Percentiles rank a stretch among this genome's conserved stretches.
These are phyloP conservation scores for Alisma plantagoaquatica DNA, from an alignment of 106 monocot genomes.

Conservation along the genomic window DNA sequence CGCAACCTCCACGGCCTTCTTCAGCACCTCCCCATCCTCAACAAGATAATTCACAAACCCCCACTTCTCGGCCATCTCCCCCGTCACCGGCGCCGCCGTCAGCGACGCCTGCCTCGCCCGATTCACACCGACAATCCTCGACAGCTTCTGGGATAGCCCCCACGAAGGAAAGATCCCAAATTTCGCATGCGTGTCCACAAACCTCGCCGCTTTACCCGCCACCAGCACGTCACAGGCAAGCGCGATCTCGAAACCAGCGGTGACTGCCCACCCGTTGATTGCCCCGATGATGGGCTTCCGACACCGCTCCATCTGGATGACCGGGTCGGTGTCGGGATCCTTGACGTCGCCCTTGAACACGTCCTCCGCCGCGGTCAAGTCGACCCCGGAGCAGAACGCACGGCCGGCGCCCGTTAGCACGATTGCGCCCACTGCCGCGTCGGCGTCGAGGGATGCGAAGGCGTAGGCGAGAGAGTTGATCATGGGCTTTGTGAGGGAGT, in stretches of 20 bases:
- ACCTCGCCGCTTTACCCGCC: slow-evolving; percentile 69
- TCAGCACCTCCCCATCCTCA: slow-evolving; percentile 39
- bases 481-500: slow-evolving; percentile 82
- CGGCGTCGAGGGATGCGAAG: slow-evolving; percentile 48
- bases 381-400: slow-evolving; percentile 96
- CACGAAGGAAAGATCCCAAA: slow-evolving; percentile 96
- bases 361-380: slow-evolving; percentile 80
- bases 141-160: slow-evolving; percentile 96
- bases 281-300: slow-evolving; percentile 86
- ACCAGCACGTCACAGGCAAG: slow-evolving; percentile 86
- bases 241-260: slow-evolving; percentile 93
- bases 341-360: slow-evolving; percentile 98
- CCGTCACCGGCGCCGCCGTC: slow-evolving; percentile 50
- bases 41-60: slow-evolving; percentile 87
- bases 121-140: slow-evolving; percentile 61
- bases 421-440: slow-evolving; percentile 49
- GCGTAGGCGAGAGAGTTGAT: slow-evolving; percentile 47
- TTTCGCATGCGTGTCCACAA: slow-evolving; percentile 79
- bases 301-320: slow-evolving; percentile 70
- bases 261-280: slow-evolving; percentile 69
- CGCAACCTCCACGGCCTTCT: slow-evolving; percentile 66
- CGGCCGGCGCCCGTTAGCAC: slow-evolving; percentile 70
- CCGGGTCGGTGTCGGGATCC: slow-evolving; percentile 43
- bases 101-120: slow-evolving; percentile 73
- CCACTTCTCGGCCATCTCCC: slow-evolving; percentile 92